Evolutionary conservation across 2,329 filamentous ascomycete genomes (phyloP).

Genomic region (Aspergillus tanneri): DNA sequence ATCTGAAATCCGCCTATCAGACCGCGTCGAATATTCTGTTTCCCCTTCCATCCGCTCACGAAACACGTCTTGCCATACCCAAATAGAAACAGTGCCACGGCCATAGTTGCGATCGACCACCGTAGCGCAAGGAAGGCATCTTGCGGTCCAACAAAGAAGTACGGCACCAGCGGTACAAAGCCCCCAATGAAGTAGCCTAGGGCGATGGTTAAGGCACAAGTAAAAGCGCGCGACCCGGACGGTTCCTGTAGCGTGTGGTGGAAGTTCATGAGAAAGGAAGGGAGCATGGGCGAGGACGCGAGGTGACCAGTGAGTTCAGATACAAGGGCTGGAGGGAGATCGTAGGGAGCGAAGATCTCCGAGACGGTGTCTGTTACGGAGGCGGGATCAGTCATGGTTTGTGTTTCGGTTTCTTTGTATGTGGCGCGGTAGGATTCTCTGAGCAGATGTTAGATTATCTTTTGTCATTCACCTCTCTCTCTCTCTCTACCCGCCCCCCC

Average conservation of each 20-base stretch:
- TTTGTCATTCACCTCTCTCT: neutral
- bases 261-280: conserved; percentile 44
- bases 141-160: conserved; percentile 67
- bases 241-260: conserved; percentile 42
- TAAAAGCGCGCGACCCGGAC: conserved; percentile 38
- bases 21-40: conserved; percentile 34
- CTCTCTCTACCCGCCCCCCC: too few relatives aligned
- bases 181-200: conserved; percentile 45
- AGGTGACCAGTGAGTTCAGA: conserved; percentile 38
- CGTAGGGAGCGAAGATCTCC: conserved; percentile 42
- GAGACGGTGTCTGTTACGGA: conserved; percentile 33
- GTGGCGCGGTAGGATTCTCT: conserved; percentile 44
- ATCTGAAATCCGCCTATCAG: conserved; percentile 40
- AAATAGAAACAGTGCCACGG: conserved; percentile 50
- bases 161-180: conserved; percentile 53
- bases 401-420: conserved; percentile 35
- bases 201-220: conserved; percentile 42
- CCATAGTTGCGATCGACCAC: conserved; percentile 54
- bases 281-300: conserved; percentile 36
- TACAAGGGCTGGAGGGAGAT: conserved; percentile 37
- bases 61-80: conserved; percentile 52
- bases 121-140: conserved; percentile 75
- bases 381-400: conserved; percentile 33
- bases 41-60: conserved; percentile 39
- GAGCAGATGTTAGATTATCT: too few relatives aligned